phyloP scores from a whole-genome alignment of 2,329 filamentous ascomycete species.

The Colletotrichum brevisporum region DNA sequence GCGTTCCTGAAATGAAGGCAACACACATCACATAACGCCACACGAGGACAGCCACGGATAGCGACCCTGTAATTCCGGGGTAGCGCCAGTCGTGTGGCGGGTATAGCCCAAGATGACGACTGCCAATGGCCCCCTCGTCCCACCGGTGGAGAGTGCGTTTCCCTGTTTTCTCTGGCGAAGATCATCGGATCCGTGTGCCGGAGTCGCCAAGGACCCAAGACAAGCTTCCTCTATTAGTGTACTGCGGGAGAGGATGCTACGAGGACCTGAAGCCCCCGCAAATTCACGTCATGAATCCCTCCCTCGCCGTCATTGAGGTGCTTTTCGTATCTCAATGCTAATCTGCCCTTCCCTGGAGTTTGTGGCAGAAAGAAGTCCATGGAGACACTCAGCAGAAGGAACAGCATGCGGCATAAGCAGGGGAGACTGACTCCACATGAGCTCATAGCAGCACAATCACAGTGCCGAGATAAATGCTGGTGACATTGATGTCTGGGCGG shows the following conservation, averaged over 20 bases:
- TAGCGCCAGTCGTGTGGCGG: slow-evolving; percentile 31
- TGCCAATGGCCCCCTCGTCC: slow-evolving; percentile 30
- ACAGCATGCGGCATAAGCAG: too few species aligned
- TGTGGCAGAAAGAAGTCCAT: too few species aligned
- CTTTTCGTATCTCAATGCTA: slow-evolving; percentile 6
- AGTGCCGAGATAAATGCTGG: slow-evolving; percentile 1
- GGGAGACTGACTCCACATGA: slow-evolving; percentile 32
- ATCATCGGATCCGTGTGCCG: slow-evolving; percentile 39
- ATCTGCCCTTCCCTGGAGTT: too few species aligned
- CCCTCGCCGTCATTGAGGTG: slow-evolving; percentile 34
- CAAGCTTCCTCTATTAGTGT: slow-evolving; percentile 24
- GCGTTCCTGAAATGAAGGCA: too few species aligned
- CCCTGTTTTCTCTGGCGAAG: slow-evolving; percentile 37
- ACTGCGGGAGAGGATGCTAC: slow-evolving; percentile 21
- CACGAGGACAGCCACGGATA: slow-evolving; percentile 28
- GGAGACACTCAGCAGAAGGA: too few species aligned
- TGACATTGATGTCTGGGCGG: slow-evolving; percentile 17
- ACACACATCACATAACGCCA: slow-evolving; percentile 23
- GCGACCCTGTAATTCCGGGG: slow-evolving; percentile 26
- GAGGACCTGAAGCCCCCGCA: slow-evolving; percentile 20
- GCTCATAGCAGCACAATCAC: slow-evolving; percentile 36
- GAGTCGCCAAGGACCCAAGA: slow-evolving; percentile 9
- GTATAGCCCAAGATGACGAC: slow-evolving; percentile 32
- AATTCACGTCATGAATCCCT: slow-evolving; percentile 39
- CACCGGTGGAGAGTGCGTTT: slow-evolving; percentile 31